Percentiles rank a stretch among this genome's conserved stretches.
These are phyloP conservation scores for Erysimum cheiranthoides DNA, from an alignment of 345 rosid species.

Conservation along the genomic window DNA sequence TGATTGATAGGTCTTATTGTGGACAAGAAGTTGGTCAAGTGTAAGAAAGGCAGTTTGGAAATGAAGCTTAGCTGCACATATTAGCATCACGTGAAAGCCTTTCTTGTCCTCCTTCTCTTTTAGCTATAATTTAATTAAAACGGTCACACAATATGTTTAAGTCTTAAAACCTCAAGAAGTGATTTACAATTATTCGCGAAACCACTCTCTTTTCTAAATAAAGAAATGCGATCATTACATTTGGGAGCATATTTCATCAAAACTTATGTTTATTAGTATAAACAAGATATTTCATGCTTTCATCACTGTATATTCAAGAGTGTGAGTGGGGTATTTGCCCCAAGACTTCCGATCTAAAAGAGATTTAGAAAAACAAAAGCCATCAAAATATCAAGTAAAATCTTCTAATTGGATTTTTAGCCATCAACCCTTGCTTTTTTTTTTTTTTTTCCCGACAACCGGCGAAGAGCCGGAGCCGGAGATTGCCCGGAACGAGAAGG, in stretches of 20 bases:
- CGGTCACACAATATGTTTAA: background rate
- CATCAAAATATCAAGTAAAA: background rate
- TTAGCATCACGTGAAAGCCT: slow-evolving; percentile 41
- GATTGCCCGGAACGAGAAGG: too few species aligned
- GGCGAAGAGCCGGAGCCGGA: too few species aligned
- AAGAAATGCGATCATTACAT: background rate
- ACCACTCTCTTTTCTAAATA: background rate
- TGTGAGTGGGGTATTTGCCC: background rate
- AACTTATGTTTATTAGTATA: background rate
- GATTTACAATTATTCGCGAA: background rate
- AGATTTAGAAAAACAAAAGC: background rate
- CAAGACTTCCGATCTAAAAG: slow-evolving; percentile 2
- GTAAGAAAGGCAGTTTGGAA: slow-evolving; percentile 41
- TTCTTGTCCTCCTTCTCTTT: slow-evolving; percentile 36
- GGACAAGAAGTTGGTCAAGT: slow-evolving; percentile 46
- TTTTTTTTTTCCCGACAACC: too few species aligned
- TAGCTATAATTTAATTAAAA: slow-evolving; percentile 15
- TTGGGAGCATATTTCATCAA: background rate
- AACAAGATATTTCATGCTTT: background rate
- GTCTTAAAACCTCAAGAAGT: background rate
- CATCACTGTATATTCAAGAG: background rate
- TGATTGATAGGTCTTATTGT: slow-evolving; percentile 22
- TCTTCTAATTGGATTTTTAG: background rate
- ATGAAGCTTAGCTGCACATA: slow-evolving; percentile 31
- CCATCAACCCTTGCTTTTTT: background rate